Evolutionary conservation across 768 basidiomycete species (phyloP), one percentile per base, ranked within the genome.

Genomic region (Aureoboletus auriporus): DNA sequence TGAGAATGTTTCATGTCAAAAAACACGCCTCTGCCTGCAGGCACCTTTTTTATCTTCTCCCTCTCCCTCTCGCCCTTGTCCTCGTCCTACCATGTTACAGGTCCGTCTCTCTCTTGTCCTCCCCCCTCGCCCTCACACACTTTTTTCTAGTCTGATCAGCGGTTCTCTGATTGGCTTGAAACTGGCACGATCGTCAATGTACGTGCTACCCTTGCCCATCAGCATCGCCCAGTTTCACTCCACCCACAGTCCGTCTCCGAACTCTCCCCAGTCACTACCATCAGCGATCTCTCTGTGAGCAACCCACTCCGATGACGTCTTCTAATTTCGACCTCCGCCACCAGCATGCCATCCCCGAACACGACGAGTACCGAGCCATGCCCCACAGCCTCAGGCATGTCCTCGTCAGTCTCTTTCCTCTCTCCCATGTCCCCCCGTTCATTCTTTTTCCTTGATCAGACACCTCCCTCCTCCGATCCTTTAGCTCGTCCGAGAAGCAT

Each of bases 21-120:
- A 61, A 63, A 69, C 65, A 67, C 65, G 65, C 67, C 50, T 38
- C 47, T 52, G 47, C 65, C 65, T 59, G 64, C 65, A 55, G 43
- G 62, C 64, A 44, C 26, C 16, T 42, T 53, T 47, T 31, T 35
- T 17, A n/a, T 44, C 38, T 35, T 36, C 14, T 6, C 34, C 38
- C 27, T 13, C 20, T 48, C 28, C 33, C 38, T 47, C 45, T 39
- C 36, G 42, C 45, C 38, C 47, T 54, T 39, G 45, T 39, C 39
- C 17, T 39, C 46, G 10, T 44, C 34, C 42, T 42, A 44, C 34
- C 50, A 49, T 49, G 26, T 42, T 39, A 35, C 29, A 40, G 26
- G 46, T 50, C 37, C 38, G 56, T 59, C 28, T 39, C 42, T 29
- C 17, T 36, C 35, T 37, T 13, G 8, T 31, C 2, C 28, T 16